phyloP scores from a whole-genome alignment of 106 monocot genomes.

The Dendrobium nobile region DNA sequence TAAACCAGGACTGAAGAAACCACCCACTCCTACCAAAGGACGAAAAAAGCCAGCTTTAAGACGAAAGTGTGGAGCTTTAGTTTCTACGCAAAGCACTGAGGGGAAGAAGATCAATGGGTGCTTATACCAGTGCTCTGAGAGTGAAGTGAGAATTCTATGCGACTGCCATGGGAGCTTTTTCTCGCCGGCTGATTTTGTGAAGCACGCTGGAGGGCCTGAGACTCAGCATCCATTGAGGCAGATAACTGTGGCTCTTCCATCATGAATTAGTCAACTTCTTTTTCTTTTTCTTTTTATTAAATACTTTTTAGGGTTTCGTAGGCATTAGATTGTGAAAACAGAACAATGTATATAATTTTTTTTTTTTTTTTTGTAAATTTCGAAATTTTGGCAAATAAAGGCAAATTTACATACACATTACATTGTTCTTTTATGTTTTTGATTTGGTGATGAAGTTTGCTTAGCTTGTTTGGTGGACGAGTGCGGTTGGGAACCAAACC shows the following conservation, averaged over 20 bases:
- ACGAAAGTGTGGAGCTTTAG: slow-evolving; percentile 17
- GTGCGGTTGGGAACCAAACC: too few relatives aligned
- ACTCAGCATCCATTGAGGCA: slow-evolving; percentile 33
- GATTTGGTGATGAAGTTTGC: too few relatives aligned
- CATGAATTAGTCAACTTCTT: slow-evolving; percentile 8
- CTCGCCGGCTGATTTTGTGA: slow-evolving; percentile 43
- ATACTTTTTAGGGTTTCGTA: too few relatives aligned
- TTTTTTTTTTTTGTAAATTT: too few relatives aligned
- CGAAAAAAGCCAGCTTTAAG: neutral
- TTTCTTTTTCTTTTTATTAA: neutral
- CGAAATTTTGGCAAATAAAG: too few relatives aligned
- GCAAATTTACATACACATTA: too few relatives aligned
- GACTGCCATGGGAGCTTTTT: slow-evolving; percentile 42
- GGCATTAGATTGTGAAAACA: too few relatives aligned
- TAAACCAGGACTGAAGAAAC: neutral
- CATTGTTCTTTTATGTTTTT: too few relatives aligned
- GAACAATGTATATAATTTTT: too few relatives aligned
- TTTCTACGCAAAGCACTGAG: slow-evolving; percentile 26
- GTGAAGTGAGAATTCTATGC: slow-evolving; percentile 28
- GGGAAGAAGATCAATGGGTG: slow-evolving; percentile 31
- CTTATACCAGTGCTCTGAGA: slow-evolving; percentile 19
- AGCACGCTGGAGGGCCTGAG: slow-evolving; percentile 44
- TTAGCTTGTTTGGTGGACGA: too few relatives aligned
- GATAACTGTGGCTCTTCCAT: slow-evolving; percentile 27
- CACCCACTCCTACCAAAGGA: neutral